phyloP scores from a whole-genome alignment of 2,329 filamentous ascomycete species.

The Colletotrichum sp. region DNA sequence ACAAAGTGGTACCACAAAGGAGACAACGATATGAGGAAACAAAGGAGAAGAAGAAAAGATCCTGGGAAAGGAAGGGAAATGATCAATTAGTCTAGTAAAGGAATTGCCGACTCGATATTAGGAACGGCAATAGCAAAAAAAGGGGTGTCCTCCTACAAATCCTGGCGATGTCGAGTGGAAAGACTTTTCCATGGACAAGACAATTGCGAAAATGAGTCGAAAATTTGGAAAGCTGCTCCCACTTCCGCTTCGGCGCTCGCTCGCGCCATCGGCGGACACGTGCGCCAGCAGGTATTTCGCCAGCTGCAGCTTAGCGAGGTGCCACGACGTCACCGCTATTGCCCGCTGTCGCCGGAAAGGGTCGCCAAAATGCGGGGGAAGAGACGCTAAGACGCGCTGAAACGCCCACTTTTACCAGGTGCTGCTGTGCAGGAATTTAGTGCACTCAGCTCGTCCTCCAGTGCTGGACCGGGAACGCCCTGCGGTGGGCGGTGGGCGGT shows the following conservation, averaged over 20 bases:
- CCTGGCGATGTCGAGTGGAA: neutral
- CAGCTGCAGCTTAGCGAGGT: slow-evolving; percentile 6
- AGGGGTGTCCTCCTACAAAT: neutral
- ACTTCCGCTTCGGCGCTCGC: neutral
- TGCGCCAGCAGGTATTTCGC: slow-evolving; percentile 12
- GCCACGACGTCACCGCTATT: slow-evolving; percentile 6
- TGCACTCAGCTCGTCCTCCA: neutral
- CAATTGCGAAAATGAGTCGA: slow-evolving; percentile 2
- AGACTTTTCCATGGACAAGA: slow-evolving; percentile 8
- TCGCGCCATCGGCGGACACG: slow-evolving; percentile 14
- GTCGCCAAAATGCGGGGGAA: slow-evolving; percentile 19
- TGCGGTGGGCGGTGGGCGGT: neutral
- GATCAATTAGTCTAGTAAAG: neutral
- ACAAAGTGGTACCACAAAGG: neutral
- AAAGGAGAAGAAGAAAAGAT: neutral
- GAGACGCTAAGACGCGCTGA: slow-evolving; percentile 5
- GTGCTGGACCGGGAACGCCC: neutral
- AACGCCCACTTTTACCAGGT: slow-evolving; percentile 5
- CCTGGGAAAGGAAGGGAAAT: neutral
- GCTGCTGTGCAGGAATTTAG: neutral
- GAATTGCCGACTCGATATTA: neutral
- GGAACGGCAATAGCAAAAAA: neutral
- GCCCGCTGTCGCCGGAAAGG: neutral
- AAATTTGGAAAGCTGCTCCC: neutral
- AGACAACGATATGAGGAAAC: neutral